Evolutionary conservation across 1,139 yeast genomes (phyloP), one percentile per base, ranked within the genome.

Genomic region (Candida sanyaensis): DNA sequence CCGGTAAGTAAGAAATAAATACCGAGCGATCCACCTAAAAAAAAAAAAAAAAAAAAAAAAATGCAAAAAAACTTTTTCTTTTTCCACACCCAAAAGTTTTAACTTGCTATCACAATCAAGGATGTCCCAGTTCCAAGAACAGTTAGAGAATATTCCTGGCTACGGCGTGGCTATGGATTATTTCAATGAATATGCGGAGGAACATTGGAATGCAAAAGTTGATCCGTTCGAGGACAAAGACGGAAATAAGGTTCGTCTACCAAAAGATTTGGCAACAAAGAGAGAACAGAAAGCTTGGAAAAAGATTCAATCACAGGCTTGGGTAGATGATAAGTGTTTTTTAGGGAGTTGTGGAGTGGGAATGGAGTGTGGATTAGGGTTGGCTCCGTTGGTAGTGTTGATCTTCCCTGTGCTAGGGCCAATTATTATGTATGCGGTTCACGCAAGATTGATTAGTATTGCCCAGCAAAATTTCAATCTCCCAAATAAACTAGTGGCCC

Each of bases 311-410:
- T 75, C 69, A 43, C 76, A 80, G 54, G 97, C 97, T 0, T 92
- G 97, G 97, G 61, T 77, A 7, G 92, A 91, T 60, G 98, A 92
- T 62, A 78, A 80, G 56, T 88, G 96, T 60, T 80, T 84, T 49
- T 73, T 88, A 57, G 96, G 96, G 1, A 86, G 92, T 54, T 86
- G 84, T 55, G 77, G 77, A 0, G 72, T 74, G 59, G 86, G 93
- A 31, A 68, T 88, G 61, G 91, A 87, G 67, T 72, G 89, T 60
- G 92, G 96, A 1, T 57, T 88, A 23, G 97, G 97, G 0, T 65
- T 85, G 59, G 92, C 86, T 0, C 91, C 95, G 1, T 46, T 86
- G 13, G 77, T 84, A 34, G 80, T 87, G 2, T 61, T 88, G 8
- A 47, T 91, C 2, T 58, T 71, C 50, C 98, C 98, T 0, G 86